Conservation (phyloP, 1,284 basidiomycete genomes). For the Pisolithus thermaeus region DNA sequence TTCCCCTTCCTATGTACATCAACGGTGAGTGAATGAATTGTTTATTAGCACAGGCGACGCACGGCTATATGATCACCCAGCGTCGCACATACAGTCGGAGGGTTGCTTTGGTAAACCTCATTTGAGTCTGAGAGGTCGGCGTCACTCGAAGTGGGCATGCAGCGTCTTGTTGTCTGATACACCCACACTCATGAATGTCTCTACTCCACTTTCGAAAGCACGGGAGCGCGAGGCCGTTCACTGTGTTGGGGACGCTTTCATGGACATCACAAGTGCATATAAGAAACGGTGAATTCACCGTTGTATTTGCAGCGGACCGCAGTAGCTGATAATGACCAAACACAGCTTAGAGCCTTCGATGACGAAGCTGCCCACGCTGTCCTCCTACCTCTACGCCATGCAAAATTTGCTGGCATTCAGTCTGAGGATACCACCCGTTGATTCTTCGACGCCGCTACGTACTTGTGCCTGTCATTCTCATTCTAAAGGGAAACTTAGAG, state of each 20-base stretch:
- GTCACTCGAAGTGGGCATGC: too few species aligned
- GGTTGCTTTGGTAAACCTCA: too few species aligned
- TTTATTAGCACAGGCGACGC: neutral
- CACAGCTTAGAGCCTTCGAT: constrained; percentile 51
- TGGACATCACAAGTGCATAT: constrained; percentile 57
- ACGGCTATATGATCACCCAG: too few species aligned
- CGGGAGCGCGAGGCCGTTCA: constrained; percentile 62
- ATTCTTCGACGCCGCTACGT: constrained; percentile 60
- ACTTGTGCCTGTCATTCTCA: too few species aligned
- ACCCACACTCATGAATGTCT: neutral
- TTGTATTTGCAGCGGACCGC: neutral
- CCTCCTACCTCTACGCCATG: constrained; percentile 50
- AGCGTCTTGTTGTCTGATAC: neutral
- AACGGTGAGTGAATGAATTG: constrained; percentile 52
- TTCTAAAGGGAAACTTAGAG: too few species aligned
- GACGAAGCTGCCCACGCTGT: constrained; percentile 40
- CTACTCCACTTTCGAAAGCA: constrained; percentile 27
- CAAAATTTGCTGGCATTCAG: constrained; percentile 53
- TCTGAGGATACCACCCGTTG: constrained; percentile 65
- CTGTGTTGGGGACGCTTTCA: constrained; percentile 57
- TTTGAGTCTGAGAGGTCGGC: too few species aligned
- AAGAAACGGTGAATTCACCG: constrained; percentile 58
- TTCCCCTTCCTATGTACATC: constrained; percentile 70
- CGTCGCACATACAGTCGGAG: too few species aligned
- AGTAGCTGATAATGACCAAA: constrained; percentile 1